phyloP scores from a whole-genome alignment of 768 basidiomycete species.

The Nevesoporus exiguus region DNA sequence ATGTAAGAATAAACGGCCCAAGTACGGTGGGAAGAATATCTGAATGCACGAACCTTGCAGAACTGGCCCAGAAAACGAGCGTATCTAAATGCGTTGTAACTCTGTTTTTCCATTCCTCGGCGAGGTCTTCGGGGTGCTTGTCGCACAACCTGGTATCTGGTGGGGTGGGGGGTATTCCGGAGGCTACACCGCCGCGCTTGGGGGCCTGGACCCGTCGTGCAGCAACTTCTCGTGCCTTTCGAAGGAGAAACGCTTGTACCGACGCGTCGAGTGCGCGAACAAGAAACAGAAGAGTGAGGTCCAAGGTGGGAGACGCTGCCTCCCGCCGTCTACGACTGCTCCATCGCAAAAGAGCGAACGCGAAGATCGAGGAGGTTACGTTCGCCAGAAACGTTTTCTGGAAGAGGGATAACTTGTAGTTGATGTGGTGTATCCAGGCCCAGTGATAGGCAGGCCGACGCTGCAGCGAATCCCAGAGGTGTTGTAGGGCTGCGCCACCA shows the following conservation, averaged over 20 bases:
- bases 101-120: constrained; percentile 29
- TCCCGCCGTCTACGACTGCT: constrained; percentile 31
- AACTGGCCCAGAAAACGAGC: constrained; percentile 72
- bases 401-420: constrained; percentile 33
- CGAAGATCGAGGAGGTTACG: constrained; percentile 52
- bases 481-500: constrained; percentile 56
- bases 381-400: constrained; percentile 61
- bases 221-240: constrained; percentile 10
- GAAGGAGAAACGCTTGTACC: constrained; percentile 49
- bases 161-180: neutral
- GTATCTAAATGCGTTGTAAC: constrained; percentile 57
- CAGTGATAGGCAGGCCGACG: neutral
- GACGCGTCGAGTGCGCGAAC: constrained; percentile 67
- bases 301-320: constrained; percentile 52
- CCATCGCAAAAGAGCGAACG: constrained; percentile 54
- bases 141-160: neutral
- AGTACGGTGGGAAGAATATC: neutral
- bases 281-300: constrained; percentile 63
- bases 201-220: neutral
- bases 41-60: constrained; percentile 54
- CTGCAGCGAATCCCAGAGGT: constrained; percentile 38
- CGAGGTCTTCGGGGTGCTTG: constrained; percentile 19
- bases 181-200: neutral
- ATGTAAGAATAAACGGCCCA: constrained; percentile 2
- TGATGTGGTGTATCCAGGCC: neutral